Conservation (phyloP, 305 asterid genomes). For the Rubia tinctorum region DNA sequence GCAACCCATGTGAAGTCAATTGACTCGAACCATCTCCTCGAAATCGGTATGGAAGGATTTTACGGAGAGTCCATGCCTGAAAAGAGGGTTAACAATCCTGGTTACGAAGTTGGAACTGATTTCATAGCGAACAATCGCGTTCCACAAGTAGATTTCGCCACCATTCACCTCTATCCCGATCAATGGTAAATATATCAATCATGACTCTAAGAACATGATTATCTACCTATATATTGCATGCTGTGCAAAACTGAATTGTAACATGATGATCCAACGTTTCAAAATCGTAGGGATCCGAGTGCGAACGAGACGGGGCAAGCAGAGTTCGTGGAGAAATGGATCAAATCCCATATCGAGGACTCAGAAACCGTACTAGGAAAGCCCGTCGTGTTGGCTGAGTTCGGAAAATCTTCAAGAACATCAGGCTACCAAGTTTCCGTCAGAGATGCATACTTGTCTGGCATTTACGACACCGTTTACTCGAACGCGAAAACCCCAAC, state of each 20-base stretch:
- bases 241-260: neutral
- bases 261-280: neutral
- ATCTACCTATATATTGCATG: neutral
- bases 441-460: constrained; percentile 33
- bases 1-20: constrained; percentile 43
- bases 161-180: constrained; percentile 61
- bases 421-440: constrained; percentile 23
- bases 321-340: constrained; percentile 40
- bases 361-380: constrained; percentile 31
- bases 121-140: constrained; percentile 40
- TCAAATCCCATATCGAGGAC: constrained; percentile 37
- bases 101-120: constrained; percentile 18
- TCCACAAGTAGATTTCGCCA: constrained; percentile 45
- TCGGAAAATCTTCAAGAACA: constrained; percentile 42
- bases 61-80: constrained; percentile 49
- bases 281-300: constrained; percentile 25
- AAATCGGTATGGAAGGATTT: constrained; percentile 60
- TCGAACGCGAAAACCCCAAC: constrained; percentile 26
- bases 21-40: constrained; percentile 45
- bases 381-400: constrained; percentile 40
- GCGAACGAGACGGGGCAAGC: constrained; percentile 25
- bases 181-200: constrained; percentile 35
- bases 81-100: constrained; percentile 43
- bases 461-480: constrained; percentile 27
- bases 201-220: neutral